phyloP scores from a whole-genome alignment of 805 yeast genomes.

The Saccharomycopsis sp. region DNA sequence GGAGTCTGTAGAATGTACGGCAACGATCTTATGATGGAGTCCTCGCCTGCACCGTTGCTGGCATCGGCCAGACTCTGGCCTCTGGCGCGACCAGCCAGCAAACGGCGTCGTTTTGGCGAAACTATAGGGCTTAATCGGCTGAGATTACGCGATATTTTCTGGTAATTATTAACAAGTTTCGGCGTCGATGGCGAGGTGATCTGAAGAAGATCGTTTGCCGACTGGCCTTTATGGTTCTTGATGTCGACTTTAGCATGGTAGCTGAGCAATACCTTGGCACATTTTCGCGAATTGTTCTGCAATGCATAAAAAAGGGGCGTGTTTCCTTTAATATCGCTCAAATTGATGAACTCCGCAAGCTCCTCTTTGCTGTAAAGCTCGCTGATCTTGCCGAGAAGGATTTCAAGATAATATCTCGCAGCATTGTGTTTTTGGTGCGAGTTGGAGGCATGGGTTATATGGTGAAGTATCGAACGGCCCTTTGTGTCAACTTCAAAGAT shows the following conservation, averaged over 20 bases:
- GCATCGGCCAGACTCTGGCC: neutral
- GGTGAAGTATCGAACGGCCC: constrained; percentile 78
- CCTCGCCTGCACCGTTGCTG: neutral
- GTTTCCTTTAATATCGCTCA: constrained; percentile 71
- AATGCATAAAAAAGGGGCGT: constrained; percentile 74
- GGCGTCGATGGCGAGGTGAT: constrained; percentile 16
- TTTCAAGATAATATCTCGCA: constrained; percentile 76
- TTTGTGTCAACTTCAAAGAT: constrained; percentile 70
- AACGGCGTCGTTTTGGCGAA: neutral
- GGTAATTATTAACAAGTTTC: constrained; percentile 11
- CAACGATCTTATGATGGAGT: neutral
- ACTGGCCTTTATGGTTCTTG: constrained; percentile 30
- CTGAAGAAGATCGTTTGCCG: constrained; percentile 24
- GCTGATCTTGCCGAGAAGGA: constrained; percentile 64
- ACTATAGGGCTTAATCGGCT: neutral
- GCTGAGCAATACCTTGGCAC: constrained; percentile 43
- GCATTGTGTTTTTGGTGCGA: constrained; percentile 67
- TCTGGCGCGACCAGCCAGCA: neutral
- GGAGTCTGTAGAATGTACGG: constrained; percentile 16
- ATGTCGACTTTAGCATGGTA: constrained; percentile 42
- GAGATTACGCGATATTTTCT: constrained; percentile 19
- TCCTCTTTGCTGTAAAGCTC: constrained; percentile 54
- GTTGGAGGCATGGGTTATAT: constrained; percentile 65
- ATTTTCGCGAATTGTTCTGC: constrained; percentile 46
- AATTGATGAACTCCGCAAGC: constrained; percentile 40